Evolutionary conservation across 2,329 filamentous ascomycete genomes (phyloP), one percentile per base, ranked within the genome.

Genomic region (Cercospora beticola): DNA sequence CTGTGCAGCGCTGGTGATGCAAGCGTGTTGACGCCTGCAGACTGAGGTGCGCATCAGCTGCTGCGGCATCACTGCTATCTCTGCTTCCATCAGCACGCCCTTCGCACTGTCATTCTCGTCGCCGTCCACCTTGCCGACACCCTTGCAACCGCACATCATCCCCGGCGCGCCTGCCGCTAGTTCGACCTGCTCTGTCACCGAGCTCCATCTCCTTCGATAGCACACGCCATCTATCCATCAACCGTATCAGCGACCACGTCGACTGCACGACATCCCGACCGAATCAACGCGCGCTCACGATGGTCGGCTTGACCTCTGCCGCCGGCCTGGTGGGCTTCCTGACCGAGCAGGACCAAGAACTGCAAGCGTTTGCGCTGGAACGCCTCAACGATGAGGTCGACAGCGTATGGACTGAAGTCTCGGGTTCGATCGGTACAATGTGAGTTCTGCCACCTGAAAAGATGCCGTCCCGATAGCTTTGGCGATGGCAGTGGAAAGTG

Each of bases 371-470:
- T 80, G 95, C 95, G 73, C 86, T 99, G 74, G 92, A 97, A 83
- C 94, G 92, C 74, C 88, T 99, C 78, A 97, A 99, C 82, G 92
- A 95, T 76, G 92, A 98, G 79, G 97, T 99, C 77, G 94, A 98
- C 81, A 91, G 94, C 72, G 89, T 99, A 75, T 99, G 95, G 95
- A 96, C 94, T 70, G 95, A 99, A 82, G 94, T 99, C 72, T 94
- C 95, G 64, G 92, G 91, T 67, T 91, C 93, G 68, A 88, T 99
- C 78, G 93, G 91, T 78, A 90, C 97, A 82, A 97, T 99, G 94
- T 97, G 87, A 82, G 89, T 82, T 31, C 5, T 31, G n/a, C 21
- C 23, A 16, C 21, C 52, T 4, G 14, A 16, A 9, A 7, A 58
- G 30, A 12, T n/a, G 54, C 54, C 7, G 54, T 33, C 21, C 28